Percentiles rank a stretch among this genome's conserved stretches.
Conservation (phyloP, 2,329 filamentous ascomycete genomes). For the Stagonosporopsis rhizophila region DNA sequence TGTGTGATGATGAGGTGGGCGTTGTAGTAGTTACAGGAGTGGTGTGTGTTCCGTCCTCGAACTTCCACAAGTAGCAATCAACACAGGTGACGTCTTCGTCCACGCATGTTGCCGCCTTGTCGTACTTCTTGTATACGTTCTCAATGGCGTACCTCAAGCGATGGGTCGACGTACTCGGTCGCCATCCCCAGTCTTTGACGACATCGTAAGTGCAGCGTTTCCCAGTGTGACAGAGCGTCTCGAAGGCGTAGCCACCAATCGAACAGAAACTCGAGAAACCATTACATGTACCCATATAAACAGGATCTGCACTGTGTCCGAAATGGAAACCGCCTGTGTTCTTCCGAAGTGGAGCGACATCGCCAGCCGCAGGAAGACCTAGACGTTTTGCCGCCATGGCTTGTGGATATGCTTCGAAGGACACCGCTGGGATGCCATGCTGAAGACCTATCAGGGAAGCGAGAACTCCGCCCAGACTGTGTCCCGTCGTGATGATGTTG, state of each 20-base stretch:
- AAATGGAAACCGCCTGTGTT: constrained; percentile 48
- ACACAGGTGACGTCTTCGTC: constrained; percentile 46
- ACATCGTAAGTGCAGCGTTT: constrained; percentile 47
- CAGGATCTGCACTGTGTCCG: constrained; percentile 46
- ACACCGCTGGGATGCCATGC: constrained; percentile 42
- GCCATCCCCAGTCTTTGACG: constrained; percentile 48
- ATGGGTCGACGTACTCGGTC: constrained; percentile 43
- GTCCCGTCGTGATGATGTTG: constrained; percentile 45
- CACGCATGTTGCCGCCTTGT: constrained; percentile 42
- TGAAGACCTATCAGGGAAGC: constrained; percentile 45
- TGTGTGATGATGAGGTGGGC: constrained; percentile 31
- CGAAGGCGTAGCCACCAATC: constrained; percentile 47
- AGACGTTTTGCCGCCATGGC: constrained; percentile 45
- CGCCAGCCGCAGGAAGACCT: constrained; percentile 39
- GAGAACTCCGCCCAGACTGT: constrained; percentile 46
- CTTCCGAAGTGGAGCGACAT: constrained; percentile 40
- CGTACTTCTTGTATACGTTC: constrained; percentile 45
- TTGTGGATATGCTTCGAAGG: constrained; percentile 48
- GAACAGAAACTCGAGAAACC: constrained; percentile 46
- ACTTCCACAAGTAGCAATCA: constrained; percentile 48
- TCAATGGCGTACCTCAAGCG: constrained; percentile 45
- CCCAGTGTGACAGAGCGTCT: constrained; percentile 47
- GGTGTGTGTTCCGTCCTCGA: constrained; percentile 45
- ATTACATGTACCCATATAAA: constrained; percentile 49
- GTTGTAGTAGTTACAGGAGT: constrained; percentile 34